Evolutionary conservation across 2,329 filamentous ascomycete genomes (phyloP), one percentile per base, ranked within the genome.

Genomic region (Colletotrichum coccodes): DNA sequence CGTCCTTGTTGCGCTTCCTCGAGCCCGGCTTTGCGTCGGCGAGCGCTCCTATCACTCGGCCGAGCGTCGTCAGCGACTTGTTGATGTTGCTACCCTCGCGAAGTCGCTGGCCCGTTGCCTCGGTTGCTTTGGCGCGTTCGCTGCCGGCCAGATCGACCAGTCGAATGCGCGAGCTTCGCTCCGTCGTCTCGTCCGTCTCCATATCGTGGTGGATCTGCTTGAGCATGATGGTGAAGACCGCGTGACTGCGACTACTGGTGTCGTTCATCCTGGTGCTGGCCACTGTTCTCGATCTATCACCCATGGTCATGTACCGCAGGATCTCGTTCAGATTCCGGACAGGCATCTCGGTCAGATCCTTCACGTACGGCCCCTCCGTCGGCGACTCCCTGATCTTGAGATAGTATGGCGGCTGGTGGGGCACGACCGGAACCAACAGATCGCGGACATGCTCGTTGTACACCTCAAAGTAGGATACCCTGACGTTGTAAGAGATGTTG

Each of bases 211-310:
- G 95, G 72, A 99, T 99, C 80, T 98, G 96, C 82, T 97, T 98
- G 67, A 99, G 87, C 83, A 97, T 96, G 74, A 99, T 96, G 32
- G 96, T 99, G 80, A 99, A 99, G 66, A 99, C 96, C 8, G 96
- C 94, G 77, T 99, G 96, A 72, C 94, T 97, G 79, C 96, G 93
- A 71, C 94, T 97, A 61, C 94, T 97, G 3, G 95, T 98, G 80
- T 99, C 96, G 81, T 99, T 99, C 96, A 99, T 99, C 83, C 98
- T 98, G 68, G 96, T 99, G 77, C 93, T 94, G 16, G 96, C 96
- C 23, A 90, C 92, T 0, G 96, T 98, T 54, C 96, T 91, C 66
- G 93, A 97, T 72, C 88, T 84, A 79, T 99, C 96, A 65, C 96
- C 96, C 75, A 91, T 89, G 75, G 92, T 93, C 94, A 99, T 98